A percentile compares a stretch with the other conserved stretches of the same genome.
These are phyloP conservation scores for Simmondsia chinensis DNA, from an alignment of 148 eudicot species.

Conservation along the genomic window DNA sequence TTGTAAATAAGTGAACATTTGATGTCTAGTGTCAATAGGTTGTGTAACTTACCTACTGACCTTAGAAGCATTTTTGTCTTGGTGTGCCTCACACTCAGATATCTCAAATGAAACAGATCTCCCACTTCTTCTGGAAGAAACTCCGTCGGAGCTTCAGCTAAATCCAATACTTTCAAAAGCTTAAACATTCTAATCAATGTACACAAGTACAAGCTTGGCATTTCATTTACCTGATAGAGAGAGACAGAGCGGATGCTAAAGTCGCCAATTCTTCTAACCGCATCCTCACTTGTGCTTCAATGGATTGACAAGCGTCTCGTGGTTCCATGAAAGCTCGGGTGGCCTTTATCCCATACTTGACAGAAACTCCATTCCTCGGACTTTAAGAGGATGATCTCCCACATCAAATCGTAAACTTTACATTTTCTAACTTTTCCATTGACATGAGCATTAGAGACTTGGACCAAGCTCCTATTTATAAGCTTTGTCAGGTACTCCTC, in stretches of 20 bases:
- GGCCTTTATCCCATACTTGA: not conserved
- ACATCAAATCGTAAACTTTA: slow-evolving; percentile 5
- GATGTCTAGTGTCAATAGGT: slow-evolving; percentile 15
- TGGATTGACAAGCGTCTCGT: slow-evolving; percentile 3
- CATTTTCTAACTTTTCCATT: slow-evolving; percentile 1
- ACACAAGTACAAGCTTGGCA: not conserved
- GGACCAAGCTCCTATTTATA: slow-evolving; percentile 8
- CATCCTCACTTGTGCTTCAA: not conserved
- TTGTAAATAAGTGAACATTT: slow-evolving; percentile 5
- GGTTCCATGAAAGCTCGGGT: not conserved
- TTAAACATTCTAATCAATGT: not conserved
- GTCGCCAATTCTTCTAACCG: not conserved
- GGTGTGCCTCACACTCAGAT: slow-evolving; percentile 14
- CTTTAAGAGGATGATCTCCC: slow-evolving; percentile 8
- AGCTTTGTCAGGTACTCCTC: slow-evolving; percentile 3
- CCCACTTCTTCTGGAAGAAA: slow-evolving; percentile 8
- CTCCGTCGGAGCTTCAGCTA: slow-evolving; percentile 4
- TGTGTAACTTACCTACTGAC: slow-evolving; percentile 5
- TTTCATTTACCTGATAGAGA: not conserved
- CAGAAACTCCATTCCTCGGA: slow-evolving; percentile 2
- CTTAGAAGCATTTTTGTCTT: slow-evolving; percentile 1
- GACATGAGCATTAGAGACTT: slow-evolving; percentile 1
- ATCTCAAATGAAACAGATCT: slow-evolving; percentile 6
- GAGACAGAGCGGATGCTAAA: not conserved
- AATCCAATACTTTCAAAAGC: slow-evolving; percentile 18